Conservation (phyloP, 768 basidiomycete genomes). For the Mycena indigotica region DNA sequence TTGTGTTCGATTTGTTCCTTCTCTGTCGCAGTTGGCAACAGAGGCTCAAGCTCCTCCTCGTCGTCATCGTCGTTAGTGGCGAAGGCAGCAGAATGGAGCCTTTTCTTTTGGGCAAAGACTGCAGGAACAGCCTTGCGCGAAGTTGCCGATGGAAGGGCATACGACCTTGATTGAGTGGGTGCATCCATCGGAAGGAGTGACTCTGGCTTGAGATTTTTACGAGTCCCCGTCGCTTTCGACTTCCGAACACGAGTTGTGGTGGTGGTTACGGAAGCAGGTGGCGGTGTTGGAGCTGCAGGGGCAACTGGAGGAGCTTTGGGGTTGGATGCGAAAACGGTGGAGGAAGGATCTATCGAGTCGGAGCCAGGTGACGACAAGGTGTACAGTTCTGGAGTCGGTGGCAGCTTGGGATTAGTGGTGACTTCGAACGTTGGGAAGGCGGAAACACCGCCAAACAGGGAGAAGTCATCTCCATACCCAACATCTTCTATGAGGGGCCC, state of each 20-base stretch:
- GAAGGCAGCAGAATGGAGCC: constrained; percentile 38
- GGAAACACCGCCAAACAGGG: constrained; percentile 18
- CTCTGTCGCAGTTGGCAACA: constrained; percentile 37
- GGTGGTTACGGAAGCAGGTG: background rate
- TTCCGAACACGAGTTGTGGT: constrained; percentile 3
- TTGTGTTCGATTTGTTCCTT: constrained; percentile 64
- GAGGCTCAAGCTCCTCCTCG: constrained; percentile 22
- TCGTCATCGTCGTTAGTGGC: constrained; percentile 41
- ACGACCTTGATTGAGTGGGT: constrained; percentile 25
- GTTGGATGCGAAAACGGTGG: constrained; percentile 15
- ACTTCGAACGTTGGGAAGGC: constrained; percentile 11
- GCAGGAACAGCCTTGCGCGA: constrained; percentile 24
- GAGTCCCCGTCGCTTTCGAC: constrained; percentile 42
- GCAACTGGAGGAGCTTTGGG: constrained; percentile 8
- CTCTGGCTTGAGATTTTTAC: constrained; percentile 54
- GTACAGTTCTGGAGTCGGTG: constrained; percentile 9
- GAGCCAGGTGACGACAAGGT: constrained; percentile 16
- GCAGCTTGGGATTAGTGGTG: constrained; percentile 7
- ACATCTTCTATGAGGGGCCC: constrained; percentile 19
- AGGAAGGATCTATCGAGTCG: constrained; percentile 13
- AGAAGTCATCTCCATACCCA: constrained; percentile 12
- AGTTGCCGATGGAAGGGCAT: constrained; percentile 20
- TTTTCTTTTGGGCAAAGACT: constrained; percentile 44
- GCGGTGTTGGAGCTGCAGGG: background rate
- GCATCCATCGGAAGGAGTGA: constrained; percentile 37